Conservation (phyloP, 306 rosid genomes). For the Prinsepia uniflora region DNA sequence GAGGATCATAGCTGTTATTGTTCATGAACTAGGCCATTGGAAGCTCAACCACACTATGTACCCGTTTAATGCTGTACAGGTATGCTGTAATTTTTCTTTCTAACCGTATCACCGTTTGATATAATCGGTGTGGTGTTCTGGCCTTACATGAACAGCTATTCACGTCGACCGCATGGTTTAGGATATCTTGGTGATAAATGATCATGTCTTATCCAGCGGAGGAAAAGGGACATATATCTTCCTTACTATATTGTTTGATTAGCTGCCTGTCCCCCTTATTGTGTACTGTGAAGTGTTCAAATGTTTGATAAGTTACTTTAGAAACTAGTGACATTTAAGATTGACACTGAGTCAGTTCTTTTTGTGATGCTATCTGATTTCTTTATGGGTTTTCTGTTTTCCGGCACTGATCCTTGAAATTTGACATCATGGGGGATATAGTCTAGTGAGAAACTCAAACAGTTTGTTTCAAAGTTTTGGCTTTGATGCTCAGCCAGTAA, state of each 20-base stretch:
- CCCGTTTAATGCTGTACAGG: conserved; percentile 94
- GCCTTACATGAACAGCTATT: background rate
- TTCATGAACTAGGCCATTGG: conserved; percentile 99
- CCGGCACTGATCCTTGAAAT: conserved; percentile 70
- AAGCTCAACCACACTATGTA: conserved; percentile 89
- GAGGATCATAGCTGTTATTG: conserved; percentile 96
- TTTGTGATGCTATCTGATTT: conserved; percentile 19
- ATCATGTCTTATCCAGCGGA: background rate
- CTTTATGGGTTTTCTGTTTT: conserved; percentile 3
- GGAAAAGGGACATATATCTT: background rate
- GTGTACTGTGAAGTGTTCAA: background rate
- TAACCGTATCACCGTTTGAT: conserved; percentile 15
- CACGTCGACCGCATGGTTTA: background rate
- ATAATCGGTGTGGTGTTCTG: background rate
- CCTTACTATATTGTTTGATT: background rate
- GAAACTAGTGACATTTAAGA: background rate
- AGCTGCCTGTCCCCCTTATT: background rate
- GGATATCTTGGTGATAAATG: background rate
- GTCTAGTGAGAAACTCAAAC: conserved; percentile 82
- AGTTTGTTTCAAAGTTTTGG: conserved; percentile 84
- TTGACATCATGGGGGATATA: conserved; percentile 93
- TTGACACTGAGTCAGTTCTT: conserved; percentile 12
- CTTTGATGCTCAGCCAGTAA: conserved; percentile 92
- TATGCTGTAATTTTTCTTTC: conserved; percentile 32
- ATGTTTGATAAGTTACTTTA: background rate